Conservation (phyloP, 1,284 basidiomycete genomes). For the Papiliotrema nemorosa region DNA sequence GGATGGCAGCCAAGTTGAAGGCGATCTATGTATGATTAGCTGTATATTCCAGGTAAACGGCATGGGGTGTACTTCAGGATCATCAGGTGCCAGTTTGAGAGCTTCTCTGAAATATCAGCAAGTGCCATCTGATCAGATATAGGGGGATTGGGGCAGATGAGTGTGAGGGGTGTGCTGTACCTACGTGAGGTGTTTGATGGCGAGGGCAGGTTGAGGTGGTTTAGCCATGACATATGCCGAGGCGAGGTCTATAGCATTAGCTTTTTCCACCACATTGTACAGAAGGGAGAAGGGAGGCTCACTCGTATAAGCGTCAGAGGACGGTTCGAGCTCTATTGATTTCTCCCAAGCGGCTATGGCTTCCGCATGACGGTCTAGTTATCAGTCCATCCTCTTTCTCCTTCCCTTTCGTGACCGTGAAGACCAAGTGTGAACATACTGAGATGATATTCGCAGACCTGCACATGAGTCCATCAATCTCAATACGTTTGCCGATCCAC, state of each 20-base stretch:
- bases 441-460: conserved; percentile 48
- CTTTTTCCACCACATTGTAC: neutral
- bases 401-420: too few species aligned
- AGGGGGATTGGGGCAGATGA: conserved; percentile 8
- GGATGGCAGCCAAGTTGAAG: conserved; percentile 72
- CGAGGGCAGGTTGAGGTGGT: conserved; percentile 80
- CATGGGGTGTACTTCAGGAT: conserved; percentile 62
- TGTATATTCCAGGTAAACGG: neutral
- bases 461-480: conserved; percentile 1
- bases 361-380: conserved; percentile 75
- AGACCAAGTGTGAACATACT: too few species aligned
- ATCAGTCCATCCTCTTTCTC: conserved; percentile 7
- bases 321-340: conserved; percentile 76
- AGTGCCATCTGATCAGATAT: neutral
- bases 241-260: conserved; percentile 65
- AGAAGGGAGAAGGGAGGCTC: neutral
- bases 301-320: conserved; percentile 91
- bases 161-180: conserved; percentile 35
- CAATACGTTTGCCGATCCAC: neutral
- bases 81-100: conserved; percentile 77
- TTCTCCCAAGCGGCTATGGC: conserved; percentile 85
- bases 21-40: conserved; percentile 56
- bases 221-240: conserved; percentile 89
- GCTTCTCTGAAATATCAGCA: conserved; percentile 64
- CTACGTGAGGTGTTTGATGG: conserved; percentile 80